A percentile compares a stretch with the other conserved stretches of the same genome.
phyloP scores from a whole-genome alignment of 768 basidiomycete genomes.

The Vararia minispora region DNA sequence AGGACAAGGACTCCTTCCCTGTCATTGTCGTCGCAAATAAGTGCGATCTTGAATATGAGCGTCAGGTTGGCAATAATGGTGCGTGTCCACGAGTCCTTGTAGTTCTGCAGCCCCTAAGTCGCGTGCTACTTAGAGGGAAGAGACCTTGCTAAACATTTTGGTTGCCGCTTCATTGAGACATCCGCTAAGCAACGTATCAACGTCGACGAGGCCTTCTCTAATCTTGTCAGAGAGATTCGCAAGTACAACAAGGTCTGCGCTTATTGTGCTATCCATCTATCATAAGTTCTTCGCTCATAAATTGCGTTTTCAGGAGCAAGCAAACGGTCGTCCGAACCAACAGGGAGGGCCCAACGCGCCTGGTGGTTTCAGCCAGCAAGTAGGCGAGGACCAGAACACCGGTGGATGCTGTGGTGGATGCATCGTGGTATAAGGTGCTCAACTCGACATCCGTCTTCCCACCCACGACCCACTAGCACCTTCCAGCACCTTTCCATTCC shows the following conservation, averaged over 20 bases:
- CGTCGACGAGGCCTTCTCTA: constrained; percentile 91
- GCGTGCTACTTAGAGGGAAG: constrained; percentile 69
- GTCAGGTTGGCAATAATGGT: constrained; percentile 95
- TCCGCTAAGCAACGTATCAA: constrained; percentile 96
- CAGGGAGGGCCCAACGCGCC: constrained; percentile 31
- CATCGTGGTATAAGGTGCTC: constrained; percentile 40
- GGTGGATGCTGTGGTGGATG: constrained; percentile 60
- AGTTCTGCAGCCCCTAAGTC: too few relatives aligned
- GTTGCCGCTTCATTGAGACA: constrained; percentile 91
- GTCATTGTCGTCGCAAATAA: constrained; percentile 98
- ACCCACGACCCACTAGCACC: too few relatives aligned
- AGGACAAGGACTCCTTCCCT: constrained; percentile 92
- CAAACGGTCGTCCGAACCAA: constrained; percentile 60
- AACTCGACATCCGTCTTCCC: too few relatives aligned
- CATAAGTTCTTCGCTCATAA: background rate
- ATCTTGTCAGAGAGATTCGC: constrained; percentile 88
- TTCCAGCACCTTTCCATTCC: too few relatives aligned
- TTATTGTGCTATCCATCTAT: background rate
- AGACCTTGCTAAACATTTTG: constrained; percentile 90
- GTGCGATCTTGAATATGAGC: constrained; percentile 89
- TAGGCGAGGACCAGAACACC: constrained; percentile 42
- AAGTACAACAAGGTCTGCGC: constrained; percentile 78
- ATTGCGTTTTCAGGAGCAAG: constrained; percentile 45
- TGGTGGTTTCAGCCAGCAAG: constrained; percentile 35
- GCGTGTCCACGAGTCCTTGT: too few relatives aligned